Conservation (phyloP, 1,139 yeast species). For the Yamadazyma dushanensis region DNA sequence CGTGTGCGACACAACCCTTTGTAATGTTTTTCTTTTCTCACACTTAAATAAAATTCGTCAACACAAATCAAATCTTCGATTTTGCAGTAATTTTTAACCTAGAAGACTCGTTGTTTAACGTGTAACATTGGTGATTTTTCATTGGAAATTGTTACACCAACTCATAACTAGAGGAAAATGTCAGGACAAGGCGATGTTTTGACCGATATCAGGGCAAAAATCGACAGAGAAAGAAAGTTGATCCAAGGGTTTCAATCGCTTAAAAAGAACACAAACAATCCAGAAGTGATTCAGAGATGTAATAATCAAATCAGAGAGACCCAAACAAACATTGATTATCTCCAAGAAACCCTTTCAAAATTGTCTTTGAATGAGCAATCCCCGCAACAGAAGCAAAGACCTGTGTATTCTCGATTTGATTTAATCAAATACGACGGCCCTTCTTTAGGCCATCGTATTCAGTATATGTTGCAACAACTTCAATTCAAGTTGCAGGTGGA, state of each 20-base stretch:
- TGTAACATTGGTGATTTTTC: too few species aligned
- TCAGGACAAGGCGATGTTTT: constrained; percentile 1
- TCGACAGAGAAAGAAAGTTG: constrained; percentile 83
- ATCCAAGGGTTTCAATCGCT: constrained; percentile 84
- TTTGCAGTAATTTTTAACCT: background rate
- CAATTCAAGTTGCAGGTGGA: constrained; percentile 94
- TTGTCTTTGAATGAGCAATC: constrained; percentile 36
- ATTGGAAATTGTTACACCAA: too few species aligned
- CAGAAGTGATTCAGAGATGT: constrained; percentile 85
- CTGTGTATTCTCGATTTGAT: constrained; percentile 68
- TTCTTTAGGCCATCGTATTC: constrained; percentile 91
- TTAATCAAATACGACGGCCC: constrained; percentile 91
- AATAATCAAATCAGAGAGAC: constrained; percentile 90
- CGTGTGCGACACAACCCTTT: background rate
- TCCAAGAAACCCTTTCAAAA: constrained; percentile 74
- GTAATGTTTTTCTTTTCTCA: background rate
- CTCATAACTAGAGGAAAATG: background rate
- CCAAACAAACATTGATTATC: constrained; percentile 83
- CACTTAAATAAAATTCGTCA: background rate
- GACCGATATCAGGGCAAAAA: constrained; percentile 73
- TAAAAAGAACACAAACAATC: constrained; percentile 74
- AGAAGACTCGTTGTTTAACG: too few species aligned
- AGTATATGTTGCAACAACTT: constrained; percentile 89
- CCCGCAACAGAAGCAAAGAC: constrained; percentile 23
- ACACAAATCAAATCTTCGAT: background rate